Conservation (phyloP, 768 basidiomycete genomes). For the Fibroporia radiculosa region DNA sequence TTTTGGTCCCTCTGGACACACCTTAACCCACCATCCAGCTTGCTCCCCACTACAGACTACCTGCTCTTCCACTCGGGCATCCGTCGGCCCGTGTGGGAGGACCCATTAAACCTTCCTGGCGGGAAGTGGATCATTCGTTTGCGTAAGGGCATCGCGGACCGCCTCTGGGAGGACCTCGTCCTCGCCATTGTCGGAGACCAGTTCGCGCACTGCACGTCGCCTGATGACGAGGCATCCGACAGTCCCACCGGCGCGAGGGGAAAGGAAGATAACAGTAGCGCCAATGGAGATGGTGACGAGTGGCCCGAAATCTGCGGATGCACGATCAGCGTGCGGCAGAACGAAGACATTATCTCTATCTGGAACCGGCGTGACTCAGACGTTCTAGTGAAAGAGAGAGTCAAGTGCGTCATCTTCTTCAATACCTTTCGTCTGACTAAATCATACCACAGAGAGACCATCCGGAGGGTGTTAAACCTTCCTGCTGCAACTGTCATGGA, state of each 20-base stretch:
- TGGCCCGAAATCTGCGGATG: conserved; percentile 90
- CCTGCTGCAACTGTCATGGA: conserved; percentile 80
- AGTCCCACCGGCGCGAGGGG: conserved; percentile 16
- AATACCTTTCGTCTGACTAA: neutral
- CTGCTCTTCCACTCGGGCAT: conserved; percentile 84
- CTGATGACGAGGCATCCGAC: conserved; percentile 27
- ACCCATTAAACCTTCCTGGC: conserved; percentile 77
- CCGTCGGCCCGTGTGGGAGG: conserved; percentile 92
- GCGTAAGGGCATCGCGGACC: conserved; percentile 83
- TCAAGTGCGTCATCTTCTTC: conserved; percentile 49
- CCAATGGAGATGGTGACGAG: conserved; percentile 32
- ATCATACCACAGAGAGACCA: conserved; percentile 53
- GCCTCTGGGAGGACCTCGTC: conserved; percentile 86
- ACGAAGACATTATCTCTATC: conserved; percentile 88
- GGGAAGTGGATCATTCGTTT: conserved; percentile 96
- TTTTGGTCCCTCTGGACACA: conserved; percentile 96
- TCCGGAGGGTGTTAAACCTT: conserved; percentile 68
- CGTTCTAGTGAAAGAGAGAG: conserved; percentile 65
- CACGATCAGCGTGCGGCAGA: conserved; percentile 88
- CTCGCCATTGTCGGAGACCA: conserved; percentile 86
- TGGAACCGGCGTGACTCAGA: conserved; percentile 88
- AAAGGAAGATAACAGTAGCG: conserved; percentile 30
- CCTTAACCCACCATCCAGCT: conserved; percentile 73
- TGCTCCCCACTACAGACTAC: conserved; percentile 89
- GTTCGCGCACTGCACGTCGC: conserved; percentile 62